Conservation (phyloP, 2,329 filamentous ascomycete genomes). For the Metarhizium album region DNA sequence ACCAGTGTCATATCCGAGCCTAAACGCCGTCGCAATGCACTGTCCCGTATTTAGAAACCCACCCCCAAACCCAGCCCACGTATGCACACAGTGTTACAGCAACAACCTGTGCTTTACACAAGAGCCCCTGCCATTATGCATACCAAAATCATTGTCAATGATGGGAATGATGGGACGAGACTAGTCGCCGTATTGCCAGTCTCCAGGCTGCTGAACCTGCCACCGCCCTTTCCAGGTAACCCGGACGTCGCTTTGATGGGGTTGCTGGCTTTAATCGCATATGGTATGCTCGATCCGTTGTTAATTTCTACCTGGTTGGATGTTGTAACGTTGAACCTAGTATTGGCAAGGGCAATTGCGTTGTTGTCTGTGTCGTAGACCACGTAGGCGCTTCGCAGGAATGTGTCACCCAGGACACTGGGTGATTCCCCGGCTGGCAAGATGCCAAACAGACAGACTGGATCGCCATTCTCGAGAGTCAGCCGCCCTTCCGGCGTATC, state of each 20-base stretch:
- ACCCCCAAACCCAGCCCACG: neutral
- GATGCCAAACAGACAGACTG: conserved; percentile 58
- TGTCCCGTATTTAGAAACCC: neutral
- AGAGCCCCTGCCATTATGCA: neutral
- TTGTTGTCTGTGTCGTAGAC: conserved; percentile 66
- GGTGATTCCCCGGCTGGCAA: conserved; percentile 43
- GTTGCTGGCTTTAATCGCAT: conserved; percentile 38
- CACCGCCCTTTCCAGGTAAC: conserved; percentile 12
- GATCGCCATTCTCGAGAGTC: conserved; percentile 39
- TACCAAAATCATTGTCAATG: neutral
- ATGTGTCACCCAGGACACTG: conserved; percentile 63
- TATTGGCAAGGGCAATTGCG: conserved; percentile 59
- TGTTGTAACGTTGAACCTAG: conserved; percentile 42
- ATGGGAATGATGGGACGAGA: neutral
- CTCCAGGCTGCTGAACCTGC: neutral
- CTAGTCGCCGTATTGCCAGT: conserved; percentile 6
- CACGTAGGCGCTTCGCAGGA: conserved; percentile 63
- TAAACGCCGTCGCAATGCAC: conserved; percentile 7
- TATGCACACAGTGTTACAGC: neutral
- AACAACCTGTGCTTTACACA: neutral
- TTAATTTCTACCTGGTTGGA: conserved; percentile 45
- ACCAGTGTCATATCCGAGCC: neutral
- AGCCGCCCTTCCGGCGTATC: conserved; percentile 35
- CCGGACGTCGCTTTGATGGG: conserved; percentile 39
- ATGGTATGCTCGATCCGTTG: conserved; percentile 39